phyloP scores from a whole-genome alignment of 331 rosid genomes.

The Stylosanthes scabra region DNA sequence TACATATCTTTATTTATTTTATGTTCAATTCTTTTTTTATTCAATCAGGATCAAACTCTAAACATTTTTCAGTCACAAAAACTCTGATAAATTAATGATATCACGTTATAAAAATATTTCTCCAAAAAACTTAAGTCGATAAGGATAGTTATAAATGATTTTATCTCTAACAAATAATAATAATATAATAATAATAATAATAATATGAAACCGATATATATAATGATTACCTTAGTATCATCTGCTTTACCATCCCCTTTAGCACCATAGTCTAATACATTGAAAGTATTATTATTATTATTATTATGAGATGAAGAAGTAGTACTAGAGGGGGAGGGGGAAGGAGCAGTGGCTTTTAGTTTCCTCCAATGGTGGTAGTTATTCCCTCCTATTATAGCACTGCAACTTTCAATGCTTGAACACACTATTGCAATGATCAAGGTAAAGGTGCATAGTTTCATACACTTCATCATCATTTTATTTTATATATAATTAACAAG shows the following conservation, averaged over 20 bases:
- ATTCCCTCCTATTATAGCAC: slow-evolving; percentile 42
- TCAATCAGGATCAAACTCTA: too few species aligned
- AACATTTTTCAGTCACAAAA: too few species aligned
- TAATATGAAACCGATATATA: too few species aligned
- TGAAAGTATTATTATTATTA: slow-evolving; percentile 31
- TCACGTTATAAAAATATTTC: too few species aligned
- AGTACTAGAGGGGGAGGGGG: slow-evolving; percentile 32
- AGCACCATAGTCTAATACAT: slow-evolving; percentile 78
- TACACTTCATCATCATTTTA: slow-evolving; percentile 32
- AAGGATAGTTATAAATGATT: too few species aligned
- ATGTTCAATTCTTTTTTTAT: too few species aligned
- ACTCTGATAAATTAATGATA: too few species aligned
- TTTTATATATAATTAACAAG: too few species aligned
- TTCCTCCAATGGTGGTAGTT: slow-evolving; percentile 42
- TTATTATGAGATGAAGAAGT: background rate
- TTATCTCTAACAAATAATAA: background rate
- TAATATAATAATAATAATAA: too few species aligned
- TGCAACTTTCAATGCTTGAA: slow-evolving; percentile 50
- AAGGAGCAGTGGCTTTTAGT: slow-evolving; percentile 36
- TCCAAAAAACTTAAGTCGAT: background rate
- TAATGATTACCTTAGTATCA: slow-evolving; percentile 74
- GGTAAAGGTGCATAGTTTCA: slow-evolving; percentile 39
- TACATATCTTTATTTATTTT: too few species aligned
- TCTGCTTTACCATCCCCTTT: slow-evolving; percentile 83
- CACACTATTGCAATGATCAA: slow-evolving; percentile 47